Base-by-base conservation (phyloP, 2,329 filamentous ascomycete species). In the Neonectria sp. region DNA sequence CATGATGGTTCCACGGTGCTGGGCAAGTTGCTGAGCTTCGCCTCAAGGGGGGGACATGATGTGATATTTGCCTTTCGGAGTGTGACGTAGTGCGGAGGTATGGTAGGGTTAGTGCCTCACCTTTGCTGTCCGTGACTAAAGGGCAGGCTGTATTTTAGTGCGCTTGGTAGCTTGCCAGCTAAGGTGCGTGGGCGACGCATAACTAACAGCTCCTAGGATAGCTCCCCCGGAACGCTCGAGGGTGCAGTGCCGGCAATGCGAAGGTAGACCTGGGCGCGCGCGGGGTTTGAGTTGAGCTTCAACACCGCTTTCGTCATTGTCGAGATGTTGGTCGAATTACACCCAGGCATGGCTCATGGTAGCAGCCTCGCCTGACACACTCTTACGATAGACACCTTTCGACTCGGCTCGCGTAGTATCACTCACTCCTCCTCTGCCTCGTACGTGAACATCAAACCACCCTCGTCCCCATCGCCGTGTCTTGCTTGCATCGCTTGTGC, bases 401-500 rank as follows among this genome's bases (percentile, higher is more conserved):
- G 51, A 24, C 29, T 8, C 12, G 3, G 21, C 51, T 24, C 11
- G 9, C 51, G 5, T 13, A 24, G 6, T 6, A 13, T 21, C 33
- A 15, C 31, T 3, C n/a, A 27, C 29, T 15, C 31, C 29, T 15
- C 31, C 29, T 35, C 15, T 48, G 27, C 27, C 51, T 48, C 25
- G 24, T 65, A 49, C 56, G 62, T 55, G 49, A 60, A 40, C 46
- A 43, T 43, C 49, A 60, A 60, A 49, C 61, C 60, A 58, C 52
- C 46, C 52, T 12, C n/a, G 11, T 13, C 51, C 27, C 21, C 21
- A 21, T 29, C 25, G 6, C n/a, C 37, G 15, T n/a, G 25, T 48
- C 43, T 55, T 43, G 40, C 40, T 48, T 49, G 56, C 56, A 35
- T 49, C 56, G 49, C 27, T 25, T 55, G 58, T 33, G n/a, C 55